Conservation (phyloP, 108 stramenopile genomes). For the Parmales sp. region DNA sequence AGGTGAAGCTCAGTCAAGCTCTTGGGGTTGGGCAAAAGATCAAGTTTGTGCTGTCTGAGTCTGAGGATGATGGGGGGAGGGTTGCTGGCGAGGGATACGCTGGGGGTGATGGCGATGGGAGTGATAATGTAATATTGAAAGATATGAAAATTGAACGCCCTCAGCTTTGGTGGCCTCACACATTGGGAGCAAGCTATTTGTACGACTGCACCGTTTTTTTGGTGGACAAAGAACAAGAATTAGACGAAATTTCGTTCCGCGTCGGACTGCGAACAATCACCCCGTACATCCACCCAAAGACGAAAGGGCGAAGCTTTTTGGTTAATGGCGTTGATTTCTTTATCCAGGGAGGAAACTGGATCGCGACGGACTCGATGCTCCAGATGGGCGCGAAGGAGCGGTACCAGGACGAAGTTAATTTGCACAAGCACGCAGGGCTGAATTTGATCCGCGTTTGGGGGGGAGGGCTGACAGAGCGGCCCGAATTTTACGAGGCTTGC, state of each 20-base stretch:
- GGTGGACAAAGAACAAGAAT: neutral
- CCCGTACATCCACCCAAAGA: constrained; percentile 21
- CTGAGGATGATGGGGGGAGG: neutral
- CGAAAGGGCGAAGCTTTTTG: constrained; percentile 22
- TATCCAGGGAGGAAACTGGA: constrained; percentile 47
- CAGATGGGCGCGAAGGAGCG: constrained; percentile 11
- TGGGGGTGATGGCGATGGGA: neutral
- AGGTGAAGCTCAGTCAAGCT: constrained; percentile 18
- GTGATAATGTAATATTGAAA: constrained; percentile 9
- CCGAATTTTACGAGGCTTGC: constrained; percentile 51
- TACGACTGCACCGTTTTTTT: constrained; percentile 19
- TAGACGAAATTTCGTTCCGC: neutral
- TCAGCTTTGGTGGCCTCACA: constrained; percentile 45
- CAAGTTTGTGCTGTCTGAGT: constrained; percentile 17
- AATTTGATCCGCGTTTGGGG: constrained; percentile 62
- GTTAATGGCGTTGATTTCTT: constrained; percentile 42
- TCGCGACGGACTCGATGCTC: constrained; percentile 37
- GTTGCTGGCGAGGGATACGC: neutral
- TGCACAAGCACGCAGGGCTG: constrained; percentile 30
- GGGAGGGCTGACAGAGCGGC: constrained; percentile 51
- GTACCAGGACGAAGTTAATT: constrained; percentile 27
- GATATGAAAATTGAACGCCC: constrained; percentile 5
- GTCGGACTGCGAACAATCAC: constrained; percentile 36
- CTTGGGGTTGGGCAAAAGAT: constrained; percentile 21
- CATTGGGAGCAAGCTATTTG: constrained; percentile 22